Base-by-base conservation (phyloP, 2,329 filamentous ascomycete genomes). In the Helotiales sp. region DNA sequence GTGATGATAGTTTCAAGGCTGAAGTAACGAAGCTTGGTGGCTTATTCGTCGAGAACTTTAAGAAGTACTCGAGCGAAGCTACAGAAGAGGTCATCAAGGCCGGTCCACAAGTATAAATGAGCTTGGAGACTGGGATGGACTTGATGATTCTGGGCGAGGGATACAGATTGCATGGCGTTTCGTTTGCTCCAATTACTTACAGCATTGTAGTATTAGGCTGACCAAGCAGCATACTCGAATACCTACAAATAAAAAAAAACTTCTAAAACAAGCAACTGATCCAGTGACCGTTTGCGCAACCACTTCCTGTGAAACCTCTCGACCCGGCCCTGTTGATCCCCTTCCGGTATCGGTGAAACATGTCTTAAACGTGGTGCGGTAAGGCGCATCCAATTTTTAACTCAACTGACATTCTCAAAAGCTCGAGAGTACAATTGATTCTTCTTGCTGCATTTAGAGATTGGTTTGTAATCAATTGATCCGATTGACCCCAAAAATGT, bases 31-130 rank as follows among this genome's bases (percentile, higher is more conserved):
- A 97, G 83, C 87, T 99, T 33, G 95, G 88, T 69, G 80, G 78
- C 63, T 84, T 98, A 63, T 99, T 99, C 83, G 85, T 88, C 71
- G 91, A 97, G 79, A 99, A 99, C 85, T 99, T 99, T 80, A 86
- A 91, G 81, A 96, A 97, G 83, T 97, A 96, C 80, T 82, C 87
- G 70, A 87, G 86, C 67, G 86, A 96, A 76, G 91, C 92, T 25
- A 93, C 90, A 30, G 81, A 83, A 67, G 90, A 93, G 34, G 90
- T 93, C 49, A 85, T 90, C 76, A 86, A 83, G 70, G 86, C 86
- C 51, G 85, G 83, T 7, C 85, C 85, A 48, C 59, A 51, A 25
- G 56, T 71, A 9, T 19, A 63, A 31, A 55, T 50, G 31, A 44
- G 40, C 22, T 7, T 24, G 8, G 25, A 13, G 40, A 25, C 15